phyloP scores from a whole-genome alignment of 352 stramenopile species.

The Pythium folliculosum region DNA sequence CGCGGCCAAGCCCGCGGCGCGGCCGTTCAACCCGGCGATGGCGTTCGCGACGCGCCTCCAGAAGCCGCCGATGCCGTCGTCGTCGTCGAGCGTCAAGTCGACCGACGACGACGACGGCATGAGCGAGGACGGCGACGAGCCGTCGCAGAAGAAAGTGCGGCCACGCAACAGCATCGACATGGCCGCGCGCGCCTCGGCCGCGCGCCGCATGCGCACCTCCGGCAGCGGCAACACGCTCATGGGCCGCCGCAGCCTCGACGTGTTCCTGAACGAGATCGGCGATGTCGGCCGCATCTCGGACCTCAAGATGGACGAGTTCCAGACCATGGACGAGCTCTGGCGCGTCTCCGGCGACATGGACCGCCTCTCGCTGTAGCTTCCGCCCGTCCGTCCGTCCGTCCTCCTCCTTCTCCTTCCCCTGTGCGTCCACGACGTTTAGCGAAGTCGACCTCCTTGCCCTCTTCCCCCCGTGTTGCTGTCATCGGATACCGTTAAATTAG shows the following conservation, averaged over 20 bases:
- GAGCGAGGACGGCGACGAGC: constrained; percentile 54
- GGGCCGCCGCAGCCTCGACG: constrained; percentile 62
- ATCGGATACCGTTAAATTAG: constrained; percentile 27
- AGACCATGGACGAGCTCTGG: constrained; percentile 81
- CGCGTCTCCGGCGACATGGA: constrained; percentile 86
- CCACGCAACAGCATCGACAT: constrained; percentile 73
- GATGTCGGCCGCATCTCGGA: constrained; percentile 80
- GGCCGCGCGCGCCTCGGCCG: constrained; percentile 66
- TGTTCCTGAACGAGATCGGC: constrained; percentile 81
- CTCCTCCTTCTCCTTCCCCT: neutral
- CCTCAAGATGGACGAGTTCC: constrained; percentile 87
- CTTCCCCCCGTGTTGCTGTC: constrained; percentile 6
- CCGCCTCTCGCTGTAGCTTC: constrained; percentile 64
- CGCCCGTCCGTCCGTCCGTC: neutral
- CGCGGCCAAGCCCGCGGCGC: constrained; percentile 9
- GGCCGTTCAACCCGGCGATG: constrained; percentile 29
- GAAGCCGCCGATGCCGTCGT: constrained; percentile 43
- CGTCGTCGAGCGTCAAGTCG: constrained; percentile 36
- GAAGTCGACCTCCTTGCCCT: neutral
- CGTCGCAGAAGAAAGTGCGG: constrained; percentile 76
- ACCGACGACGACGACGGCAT: constrained; percentile 40
- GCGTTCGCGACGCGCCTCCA: constrained; percentile 56
- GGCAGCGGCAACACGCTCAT: constrained; percentile 50
- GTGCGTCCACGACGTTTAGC: neutral
- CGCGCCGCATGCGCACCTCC: constrained; percentile 66